phyloP scores from a whole-genome alignment of 345 rosid genomes.

The Toxicodendron radicans region DNA sequence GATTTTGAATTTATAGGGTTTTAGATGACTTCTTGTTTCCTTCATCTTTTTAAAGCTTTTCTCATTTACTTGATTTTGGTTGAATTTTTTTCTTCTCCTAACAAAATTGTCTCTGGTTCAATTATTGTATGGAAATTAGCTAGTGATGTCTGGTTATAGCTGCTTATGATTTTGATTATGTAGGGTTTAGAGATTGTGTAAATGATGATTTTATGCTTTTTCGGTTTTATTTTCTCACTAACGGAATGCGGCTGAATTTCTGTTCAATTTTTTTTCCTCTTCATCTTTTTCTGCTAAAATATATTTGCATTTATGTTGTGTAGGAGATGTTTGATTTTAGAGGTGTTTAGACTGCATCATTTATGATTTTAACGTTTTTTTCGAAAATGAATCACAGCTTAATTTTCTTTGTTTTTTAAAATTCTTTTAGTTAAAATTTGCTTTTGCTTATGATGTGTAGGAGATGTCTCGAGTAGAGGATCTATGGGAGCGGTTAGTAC shows the following conservation, averaged over 20 bases:
- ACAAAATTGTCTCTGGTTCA: neutral
- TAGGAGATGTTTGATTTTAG: neutral
- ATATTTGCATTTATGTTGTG: too few relatives aligned
- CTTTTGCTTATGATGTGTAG: constrained; percentile 22
- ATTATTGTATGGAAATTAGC: too few relatives aligned
- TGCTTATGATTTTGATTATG: constrained; percentile 6
- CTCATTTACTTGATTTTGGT: neutral
- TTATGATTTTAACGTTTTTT: neutral
- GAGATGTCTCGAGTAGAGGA: constrained; percentile 80
- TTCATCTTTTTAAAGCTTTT: neutral
- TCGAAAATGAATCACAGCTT: neutral
- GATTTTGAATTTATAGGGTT: constrained; percentile 14
- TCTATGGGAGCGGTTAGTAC: constrained; percentile 85
- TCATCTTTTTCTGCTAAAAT: neutral
- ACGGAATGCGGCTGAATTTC: too few relatives aligned
- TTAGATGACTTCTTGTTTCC: neutral
- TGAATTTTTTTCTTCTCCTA: neutral
- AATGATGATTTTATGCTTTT: too few relatives aligned
- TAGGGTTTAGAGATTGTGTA: constrained; percentile 4
- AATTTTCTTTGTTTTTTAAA: too few relatives aligned
- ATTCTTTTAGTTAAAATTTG: neutral
- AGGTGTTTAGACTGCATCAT: neutral
- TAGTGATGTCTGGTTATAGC: too few relatives aligned
- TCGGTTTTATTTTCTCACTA: too few relatives aligned
- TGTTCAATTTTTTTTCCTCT: too few relatives aligned